phyloP scores from a whole-genome alignment of 768 basidiomycete species.

The Lactarius tabidus region DNA sequence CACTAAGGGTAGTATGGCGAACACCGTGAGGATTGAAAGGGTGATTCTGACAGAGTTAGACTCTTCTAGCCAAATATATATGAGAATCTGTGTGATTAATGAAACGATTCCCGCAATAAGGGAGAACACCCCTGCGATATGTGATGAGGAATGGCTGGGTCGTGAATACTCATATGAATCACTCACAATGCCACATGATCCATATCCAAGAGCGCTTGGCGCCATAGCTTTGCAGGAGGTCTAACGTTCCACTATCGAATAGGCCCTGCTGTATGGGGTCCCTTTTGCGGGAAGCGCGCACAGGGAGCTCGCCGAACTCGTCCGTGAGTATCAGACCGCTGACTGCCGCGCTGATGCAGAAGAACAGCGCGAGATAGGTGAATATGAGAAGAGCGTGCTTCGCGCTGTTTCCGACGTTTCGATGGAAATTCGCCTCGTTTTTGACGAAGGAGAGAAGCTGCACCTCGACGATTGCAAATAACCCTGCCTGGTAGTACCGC shows the following conservation, averaged over 20 bases:
- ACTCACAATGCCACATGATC: constrained; percentile 25
- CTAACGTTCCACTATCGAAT: constrained; percentile 17
- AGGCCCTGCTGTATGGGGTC: constrained; percentile 14
- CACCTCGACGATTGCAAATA: constrained; percentile 19
- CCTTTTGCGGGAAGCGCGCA: constrained; percentile 15
- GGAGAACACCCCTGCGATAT: constrained; percentile 14
- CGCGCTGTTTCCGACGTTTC: background rate
- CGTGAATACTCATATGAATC: no score
- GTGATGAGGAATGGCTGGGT: background rate
- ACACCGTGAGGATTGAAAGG: constrained; percentile 13
- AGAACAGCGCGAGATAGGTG: constrained; percentile 24
- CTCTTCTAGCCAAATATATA: constrained; percentile 21
- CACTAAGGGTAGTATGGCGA: constrained; percentile 12
- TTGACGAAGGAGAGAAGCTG: constrained; percentile 22
- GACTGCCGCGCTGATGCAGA: constrained; percentile 20
- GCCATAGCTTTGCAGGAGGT: constrained; percentile 18
- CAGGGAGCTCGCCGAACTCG: constrained; percentile 22
- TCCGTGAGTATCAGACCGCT: constrained; percentile 24
- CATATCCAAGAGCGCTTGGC: constrained; percentile 19
- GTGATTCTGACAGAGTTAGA: constrained; percentile 16
- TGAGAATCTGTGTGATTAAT: constrained; percentile 7
- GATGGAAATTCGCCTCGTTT: background rate
- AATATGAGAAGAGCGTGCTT: constrained; percentile 20
- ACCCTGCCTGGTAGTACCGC: constrained; percentile 6
- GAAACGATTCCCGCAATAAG: constrained; percentile 9